These are phyloP conservation scores for Beauveria pseudobassiana DNA, from an alignment of 2,329 filamentous ascomycete species.

Conservation along the genomic window DNA sequence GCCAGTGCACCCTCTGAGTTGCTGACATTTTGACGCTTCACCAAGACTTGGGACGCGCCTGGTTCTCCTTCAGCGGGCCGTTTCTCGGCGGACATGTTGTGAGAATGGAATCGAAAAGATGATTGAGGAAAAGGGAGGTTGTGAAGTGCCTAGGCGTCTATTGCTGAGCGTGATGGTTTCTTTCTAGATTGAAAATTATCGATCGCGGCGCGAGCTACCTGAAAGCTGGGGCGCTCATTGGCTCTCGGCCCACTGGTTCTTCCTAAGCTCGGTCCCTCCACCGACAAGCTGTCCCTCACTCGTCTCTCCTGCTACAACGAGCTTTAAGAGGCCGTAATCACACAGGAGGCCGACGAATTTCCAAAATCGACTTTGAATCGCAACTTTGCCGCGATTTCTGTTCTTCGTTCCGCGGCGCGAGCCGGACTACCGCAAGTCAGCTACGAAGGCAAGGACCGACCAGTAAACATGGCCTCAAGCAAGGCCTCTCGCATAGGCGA, in stretches of 20 bases:
- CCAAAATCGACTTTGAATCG: neutral
- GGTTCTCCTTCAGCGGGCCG: constrained; percentile 82
- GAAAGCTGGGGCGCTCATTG: constrained; percentile 17
- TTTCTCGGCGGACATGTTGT: constrained; percentile 82
- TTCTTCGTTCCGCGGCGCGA: neutral
- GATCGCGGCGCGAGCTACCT: constrained; percentile 3
- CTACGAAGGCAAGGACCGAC: neutral
- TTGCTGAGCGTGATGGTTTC: neutral
- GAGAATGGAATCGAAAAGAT: neutral
- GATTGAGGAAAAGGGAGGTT: neutral
- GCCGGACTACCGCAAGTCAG: neutral
- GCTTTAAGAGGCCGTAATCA: neutral
- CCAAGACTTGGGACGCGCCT: constrained; percentile 68
- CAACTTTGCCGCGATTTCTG: neutral
- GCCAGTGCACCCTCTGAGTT: constrained; percentile 40
- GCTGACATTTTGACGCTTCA: constrained; percentile 77
- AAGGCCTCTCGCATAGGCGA: constrained; percentile 56
- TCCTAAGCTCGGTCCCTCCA: constrained; percentile 17
- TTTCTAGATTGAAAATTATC: constrained; percentile 2
- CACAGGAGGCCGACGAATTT: neutral
- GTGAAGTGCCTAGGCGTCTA: neutral
- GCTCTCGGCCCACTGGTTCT: constrained; percentile 28
- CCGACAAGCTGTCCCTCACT: constrained; percentile 15
- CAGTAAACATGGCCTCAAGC: constrained; percentile 45
- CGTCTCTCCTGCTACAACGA: neutral